Conservation (phyloP, 164 flowering plant genomes). For the Sextonia rubra region DNA sequence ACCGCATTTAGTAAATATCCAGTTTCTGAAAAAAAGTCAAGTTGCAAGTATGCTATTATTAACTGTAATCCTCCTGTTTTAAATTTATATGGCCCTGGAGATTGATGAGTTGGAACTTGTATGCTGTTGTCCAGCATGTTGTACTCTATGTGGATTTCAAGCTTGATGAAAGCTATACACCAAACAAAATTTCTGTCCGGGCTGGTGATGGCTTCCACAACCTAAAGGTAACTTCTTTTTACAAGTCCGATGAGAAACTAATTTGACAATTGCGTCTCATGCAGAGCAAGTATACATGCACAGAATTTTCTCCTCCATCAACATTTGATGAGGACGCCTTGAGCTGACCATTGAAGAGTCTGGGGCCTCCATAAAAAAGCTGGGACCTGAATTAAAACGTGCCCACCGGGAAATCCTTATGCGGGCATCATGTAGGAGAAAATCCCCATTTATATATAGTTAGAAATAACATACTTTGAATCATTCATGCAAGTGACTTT, state of each 20-base stretch:
- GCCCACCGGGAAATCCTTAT: no score
- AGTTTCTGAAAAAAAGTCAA: slow-evolving; percentile 94
- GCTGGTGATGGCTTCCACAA: slow-evolving; percentile 98
- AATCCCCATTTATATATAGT: not conserved
- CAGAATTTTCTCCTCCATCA: no score
- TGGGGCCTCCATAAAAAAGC: no score
- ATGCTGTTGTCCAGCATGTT: slow-evolving; percentile 39
- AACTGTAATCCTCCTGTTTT: not conserved
- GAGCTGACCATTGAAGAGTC: no score
- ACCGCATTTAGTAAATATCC: slow-evolving; percentile 87
- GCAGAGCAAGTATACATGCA: not conserved
- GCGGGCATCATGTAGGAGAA: not conserved
- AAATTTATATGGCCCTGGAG: not conserved
- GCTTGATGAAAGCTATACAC: slow-evolving; percentile 76
- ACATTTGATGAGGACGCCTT: no score
- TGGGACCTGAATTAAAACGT: no score
- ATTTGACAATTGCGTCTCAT: not conserved
- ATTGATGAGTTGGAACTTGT: not conserved
- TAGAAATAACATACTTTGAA: no score
- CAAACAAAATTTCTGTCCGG: slow-evolving; percentile 42
- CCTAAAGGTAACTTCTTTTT: slow-evolving; percentile 49
- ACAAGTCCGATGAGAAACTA: not conserved
- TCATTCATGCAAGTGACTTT: no score
- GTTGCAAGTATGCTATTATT: slow-evolving; percentile 44
- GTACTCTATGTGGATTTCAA: slow-evolving; percentile 90